Evolutionary conservation across 2,329 filamentous ascomycete genomes (phyloP), one percentile per base, ranked within the genome.

Genomic region (Scorias spongiosa): DNA sequence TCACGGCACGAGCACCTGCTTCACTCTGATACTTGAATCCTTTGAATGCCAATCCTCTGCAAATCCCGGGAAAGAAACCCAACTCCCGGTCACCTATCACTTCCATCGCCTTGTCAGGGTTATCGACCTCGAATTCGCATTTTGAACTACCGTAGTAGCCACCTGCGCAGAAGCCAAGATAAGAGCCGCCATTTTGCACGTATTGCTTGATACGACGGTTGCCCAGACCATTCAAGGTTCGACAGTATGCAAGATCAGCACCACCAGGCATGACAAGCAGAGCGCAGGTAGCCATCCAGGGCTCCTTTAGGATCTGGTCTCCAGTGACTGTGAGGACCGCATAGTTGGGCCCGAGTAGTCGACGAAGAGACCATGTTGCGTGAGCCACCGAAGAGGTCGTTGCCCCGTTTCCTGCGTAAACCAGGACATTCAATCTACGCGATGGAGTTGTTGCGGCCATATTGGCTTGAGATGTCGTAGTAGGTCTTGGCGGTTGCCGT

Each of bases 1-100:
- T 70, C 1, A 78, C 78, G 2, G 84, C 85, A 53, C 76, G 74
- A 1, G 91, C 85, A 1, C 91, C 91, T 39, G 68, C 76, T 65
- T 98, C 91, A 54, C 84, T 91, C 44, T 83, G 75, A 64, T 98
- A 98, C 54, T 83, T 77, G 59, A 98, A 98, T 0, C 91, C 91
- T 36, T 75, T 70, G 62, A 93, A 95, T 3, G 89, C 89, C 46
- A 85, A 75, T 0, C 91, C 91, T 42, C 88, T 77, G 61, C 87
- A 94, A 1, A 70, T 80, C 0, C 87, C 89, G 0, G 88, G 87
- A 57, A 84, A 98, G 66, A 98, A 95, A 0, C 68, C 80, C 42
- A 98, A 68, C 60, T 98, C 91, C 34, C 91, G 73, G 39, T 79
- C 72, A 0, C 91, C 91, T 26, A 93, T 67, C 2, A 98, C 89